Conservation (phyloP, 352 stramenopile species). For the Phytophthora sp. region DNA sequence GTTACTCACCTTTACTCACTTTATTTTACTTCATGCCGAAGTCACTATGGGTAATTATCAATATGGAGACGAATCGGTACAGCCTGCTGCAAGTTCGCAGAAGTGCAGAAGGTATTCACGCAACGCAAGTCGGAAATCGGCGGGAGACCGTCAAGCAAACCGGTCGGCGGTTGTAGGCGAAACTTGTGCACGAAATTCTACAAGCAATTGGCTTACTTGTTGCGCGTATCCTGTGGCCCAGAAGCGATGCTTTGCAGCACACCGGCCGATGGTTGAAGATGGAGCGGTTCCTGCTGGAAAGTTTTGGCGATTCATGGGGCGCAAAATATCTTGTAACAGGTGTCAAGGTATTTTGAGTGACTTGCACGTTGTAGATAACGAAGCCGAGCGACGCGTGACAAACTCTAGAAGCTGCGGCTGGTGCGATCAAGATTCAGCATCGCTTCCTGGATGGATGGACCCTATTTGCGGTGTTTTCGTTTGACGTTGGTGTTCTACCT, state of each 20-base stretch:
- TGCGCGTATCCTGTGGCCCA: conserved; percentile 30
- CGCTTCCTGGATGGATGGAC: neutral
- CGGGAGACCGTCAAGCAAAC: conserved; percentile 8
- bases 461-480: neutral
- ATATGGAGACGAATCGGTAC: conserved; percentile 29
- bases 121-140: neutral
- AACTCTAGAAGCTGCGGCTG: neutral
- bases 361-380: neutral
- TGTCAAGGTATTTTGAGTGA: neutral
- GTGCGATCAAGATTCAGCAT: neutral
- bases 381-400: neutral
- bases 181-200: conserved; percentile 21
- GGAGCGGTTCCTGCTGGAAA: conserved; percentile 14
- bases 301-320: conserved; percentile 13
- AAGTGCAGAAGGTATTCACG: conserved; percentile 4
- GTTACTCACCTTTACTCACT: neutral
- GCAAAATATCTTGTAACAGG: no score
- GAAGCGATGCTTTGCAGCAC: conserved; percentile 15
- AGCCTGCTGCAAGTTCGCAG: conserved; percentile 14
- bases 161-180: conserved; percentile 11
- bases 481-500: neutral
- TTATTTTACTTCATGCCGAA: conserved; percentile 39
- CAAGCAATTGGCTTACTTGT: conserved; percentile 31
- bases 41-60: conserved; percentile 11
- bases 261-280: conserved; percentile 28